Conservation (phyloP, 2,329 filamentous ascomycete genomes). For the Knoxdaviesia capensis region DNA sequence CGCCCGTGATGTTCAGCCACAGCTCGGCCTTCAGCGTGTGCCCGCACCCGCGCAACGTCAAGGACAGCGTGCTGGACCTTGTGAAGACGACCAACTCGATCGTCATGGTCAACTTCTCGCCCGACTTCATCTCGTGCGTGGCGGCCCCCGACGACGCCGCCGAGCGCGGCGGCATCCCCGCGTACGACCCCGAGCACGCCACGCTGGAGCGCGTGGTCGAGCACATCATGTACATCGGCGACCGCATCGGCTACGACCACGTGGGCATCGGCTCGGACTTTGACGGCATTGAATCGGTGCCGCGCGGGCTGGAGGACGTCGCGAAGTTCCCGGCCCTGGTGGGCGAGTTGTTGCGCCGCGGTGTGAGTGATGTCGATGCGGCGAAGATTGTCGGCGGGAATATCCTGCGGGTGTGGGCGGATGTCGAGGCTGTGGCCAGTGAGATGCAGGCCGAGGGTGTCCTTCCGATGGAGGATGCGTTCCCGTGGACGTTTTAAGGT, state of each 20-base stretch:
- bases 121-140: slow-evolving; percentile 63
- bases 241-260: slow-evolving; percentile 67
- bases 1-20: slow-evolving; percentile 79
- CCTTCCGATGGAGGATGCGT: slow-evolving; percentile 31
- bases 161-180: slow-evolving; percentile 47
- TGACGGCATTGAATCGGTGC: slow-evolving; percentile 51
- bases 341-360: slow-evolving; percentile 50
- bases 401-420: slow-evolving; percentile 63
- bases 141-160: slow-evolving; percentile 44
- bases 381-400: slow-evolving; percentile 64
- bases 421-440: slow-evolving; percentile 52
- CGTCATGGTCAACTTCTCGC: slow-evolving; percentile 82
- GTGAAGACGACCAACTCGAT: slow-evolving; percentile 55
- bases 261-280: slow-evolving; percentile 84
- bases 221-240: slow-evolving; percentile 68
- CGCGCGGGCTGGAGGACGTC: slow-evolving; percentile 65
- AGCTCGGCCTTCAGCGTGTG: slow-evolving; percentile 65
- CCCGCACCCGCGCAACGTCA: slow-evolving; percentile 78
- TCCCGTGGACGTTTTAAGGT: slow-evolving; percentile 6
- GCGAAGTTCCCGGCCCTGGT: slow-evolving; percentile 65
- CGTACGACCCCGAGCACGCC: slow-evolving; percentile 44
- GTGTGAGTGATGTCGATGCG: slow-evolving; percentile 54
- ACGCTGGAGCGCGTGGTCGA: slow-evolving; percentile 60
- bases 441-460: slow-evolving; percentile 39
- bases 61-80: slow-evolving; percentile 59